These are phyloP conservation scores for Salisapilia sapeloensis DNA, from an alignment of 352 stramenopile species.

Conservation along the genomic window DNA sequence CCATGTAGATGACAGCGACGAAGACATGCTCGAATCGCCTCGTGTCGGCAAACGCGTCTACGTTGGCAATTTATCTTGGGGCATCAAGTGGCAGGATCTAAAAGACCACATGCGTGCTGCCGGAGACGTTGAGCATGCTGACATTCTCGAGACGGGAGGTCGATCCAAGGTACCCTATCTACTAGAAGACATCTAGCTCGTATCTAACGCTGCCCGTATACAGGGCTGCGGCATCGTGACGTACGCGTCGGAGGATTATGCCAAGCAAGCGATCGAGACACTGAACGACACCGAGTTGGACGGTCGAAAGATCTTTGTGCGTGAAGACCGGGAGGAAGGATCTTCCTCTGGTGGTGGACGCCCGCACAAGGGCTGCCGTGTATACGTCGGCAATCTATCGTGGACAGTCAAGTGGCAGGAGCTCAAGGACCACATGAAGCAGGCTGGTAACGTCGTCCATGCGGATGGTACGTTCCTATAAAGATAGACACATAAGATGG, in stretches of 20 bases:
- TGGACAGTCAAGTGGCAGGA: constrained; percentile 90
- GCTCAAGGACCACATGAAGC: constrained; percentile 93
- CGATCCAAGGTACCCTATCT: constrained; percentile 47
- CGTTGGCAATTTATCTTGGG: constrained; percentile 78
- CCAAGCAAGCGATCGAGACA: constrained; percentile 63
- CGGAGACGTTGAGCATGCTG: constrained; percentile 44
- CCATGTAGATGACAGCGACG: no score
- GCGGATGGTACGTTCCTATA: constrained; percentile 36
- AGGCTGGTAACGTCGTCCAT: constrained; percentile 62
- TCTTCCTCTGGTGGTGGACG: constrained; percentile 1
- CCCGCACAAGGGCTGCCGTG: constrained; percentile 27
- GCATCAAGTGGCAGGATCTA: constrained; percentile 61
- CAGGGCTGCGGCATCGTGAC: constrained; percentile 90
- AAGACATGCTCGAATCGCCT: constrained; percentile 10
- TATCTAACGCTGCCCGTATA: not conserved
- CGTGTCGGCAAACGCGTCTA: constrained; percentile 37
- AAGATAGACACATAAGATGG: no score
- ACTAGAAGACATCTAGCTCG: constrained; percentile 2
- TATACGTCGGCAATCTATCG: constrained; percentile 85
- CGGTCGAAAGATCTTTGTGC: constrained; percentile 88
- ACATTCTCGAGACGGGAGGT: constrained; percentile 40
- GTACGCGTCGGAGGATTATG: constrained; percentile 70
- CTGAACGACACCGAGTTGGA: constrained; percentile 87
- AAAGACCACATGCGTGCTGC: constrained; percentile 70
- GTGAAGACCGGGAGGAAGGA: constrained; percentile 82